These are phyloP conservation scores for Nothophytophthora sp. DNA, from an alignment of 352 stramenopile genomes.

Conservation along the genomic window DNA sequence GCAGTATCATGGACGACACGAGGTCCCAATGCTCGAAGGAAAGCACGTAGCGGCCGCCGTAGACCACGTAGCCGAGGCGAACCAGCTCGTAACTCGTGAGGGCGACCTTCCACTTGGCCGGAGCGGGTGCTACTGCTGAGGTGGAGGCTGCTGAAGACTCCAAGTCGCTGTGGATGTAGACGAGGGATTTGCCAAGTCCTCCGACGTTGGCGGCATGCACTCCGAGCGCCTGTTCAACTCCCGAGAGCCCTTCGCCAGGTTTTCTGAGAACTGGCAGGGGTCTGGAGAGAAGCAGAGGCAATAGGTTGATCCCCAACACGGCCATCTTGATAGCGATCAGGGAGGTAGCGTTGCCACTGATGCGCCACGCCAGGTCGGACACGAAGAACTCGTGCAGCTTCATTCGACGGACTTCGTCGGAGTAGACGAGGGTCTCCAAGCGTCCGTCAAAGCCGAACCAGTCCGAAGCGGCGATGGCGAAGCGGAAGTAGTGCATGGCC, in stretches of 20 bases:
- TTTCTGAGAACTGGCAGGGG: not conserved
- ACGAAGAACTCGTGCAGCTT: constrained; percentile 11
- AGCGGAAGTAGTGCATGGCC: constrained; percentile 8
- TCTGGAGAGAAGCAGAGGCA: constrained; percentile 4
- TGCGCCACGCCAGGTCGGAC: constrained; percentile 10
- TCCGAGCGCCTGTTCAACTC: constrained; percentile 1
- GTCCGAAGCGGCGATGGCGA: not conserved
- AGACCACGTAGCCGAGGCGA: constrained; percentile 17
- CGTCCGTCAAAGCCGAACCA: constrained; percentile 13
- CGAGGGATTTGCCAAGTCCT: not conserved
- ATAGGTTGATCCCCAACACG: constrained; percentile 4
- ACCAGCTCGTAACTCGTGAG: constrained; percentile 16
- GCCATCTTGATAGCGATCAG: constrained; percentile 12
- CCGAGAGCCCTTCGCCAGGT: not conserved
- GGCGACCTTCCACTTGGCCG: not conserved
- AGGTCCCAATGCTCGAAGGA: constrained; percentile 17
- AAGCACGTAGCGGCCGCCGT: constrained; percentile 7
- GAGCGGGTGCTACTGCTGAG: not conserved
- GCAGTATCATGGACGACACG: not conserved
- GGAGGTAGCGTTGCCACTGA: constrained; percentile 9
- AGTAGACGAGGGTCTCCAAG: constrained; percentile 2
- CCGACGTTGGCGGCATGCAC: not conserved
- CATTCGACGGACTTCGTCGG: constrained; percentile 8
- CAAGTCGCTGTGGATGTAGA: not conserved
- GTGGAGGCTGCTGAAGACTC: not conserved